Base-by-base conservation (phyloP, 345 rosid genomes). In the Lagerstroemia speciosa region DNA sequence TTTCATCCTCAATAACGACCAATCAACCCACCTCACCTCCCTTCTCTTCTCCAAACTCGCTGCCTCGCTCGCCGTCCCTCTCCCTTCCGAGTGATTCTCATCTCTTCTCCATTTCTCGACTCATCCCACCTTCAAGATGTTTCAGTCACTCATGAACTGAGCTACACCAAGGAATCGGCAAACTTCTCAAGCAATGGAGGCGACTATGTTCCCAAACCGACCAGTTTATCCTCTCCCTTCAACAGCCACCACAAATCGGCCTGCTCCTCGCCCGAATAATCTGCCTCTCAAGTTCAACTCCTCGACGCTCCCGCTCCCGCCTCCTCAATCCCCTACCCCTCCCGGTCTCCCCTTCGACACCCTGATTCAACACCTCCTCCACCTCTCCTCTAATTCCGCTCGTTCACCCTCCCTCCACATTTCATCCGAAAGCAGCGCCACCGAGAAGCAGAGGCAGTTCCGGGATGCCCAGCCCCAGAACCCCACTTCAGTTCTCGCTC, bases 321-420 rank as follows among this genome's bases (percentile, higher is more conserved):
- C 89, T 63, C 86, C 89, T 36, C 85, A 74, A 3, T 61, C 85
- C 41, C 76, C 73, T 33, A 66, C 91, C 24, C 68, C 87, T 58
- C 78, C 87, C 1, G 71, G 87, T 1, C 71, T 80, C 24, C 92
- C 90, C 37, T 78, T 90, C 12, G 97, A 93, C 64, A 84, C 93
- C 0, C 84, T 93, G 52, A 88, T 93, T 46, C 85, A 90, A 63
- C 85, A 86, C 72, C 98, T 92, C 73, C 88, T 80, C 27, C 92
- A 81, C 65, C 83, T 89, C 69, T 90, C 98, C 38, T 64, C 71
- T 26, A 69, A 71, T 68, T 65, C 68, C 33, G 16, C 83, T 67
- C 84, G 71, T 52, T 76, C 72, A 69, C 77, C 85, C 41, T 75
- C 91, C 71, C 86, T 85, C 64, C 75, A 76, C 26, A 67, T 79